These are phyloP conservation scores for Cucurbita ficifolia DNA, from an alignment of 306 rosid genomes.

Conservation along the genomic window DNA sequence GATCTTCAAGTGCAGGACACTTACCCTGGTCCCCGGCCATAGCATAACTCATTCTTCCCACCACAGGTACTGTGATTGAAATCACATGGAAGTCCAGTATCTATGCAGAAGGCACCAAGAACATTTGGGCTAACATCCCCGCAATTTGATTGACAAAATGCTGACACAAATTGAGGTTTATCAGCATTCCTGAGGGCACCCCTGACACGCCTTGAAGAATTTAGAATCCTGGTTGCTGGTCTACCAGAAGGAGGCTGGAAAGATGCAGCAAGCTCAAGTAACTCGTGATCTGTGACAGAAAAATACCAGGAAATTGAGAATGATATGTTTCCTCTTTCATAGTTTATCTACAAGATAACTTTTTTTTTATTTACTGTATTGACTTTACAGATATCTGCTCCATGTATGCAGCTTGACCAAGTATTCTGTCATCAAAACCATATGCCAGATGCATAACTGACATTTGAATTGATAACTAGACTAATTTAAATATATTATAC, in stretches of 20 bases:
- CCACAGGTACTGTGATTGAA: constrained; percentile 94
- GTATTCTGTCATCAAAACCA: not conserved
- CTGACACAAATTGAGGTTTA: constrained; percentile 69
- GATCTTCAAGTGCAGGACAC: constrained; percentile 8
- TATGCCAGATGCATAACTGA: not conserved
- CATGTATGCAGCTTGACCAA: not conserved
- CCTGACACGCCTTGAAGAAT: constrained; percentile 66
- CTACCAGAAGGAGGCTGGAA: constrained; percentile 58
- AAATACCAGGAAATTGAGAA: constrained; percentile 7
- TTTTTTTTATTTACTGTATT: not conserved
- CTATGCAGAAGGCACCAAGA: constrained; percentile 69
- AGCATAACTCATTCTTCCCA: constrained; percentile 76
- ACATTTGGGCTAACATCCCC: constrained; percentile 98
- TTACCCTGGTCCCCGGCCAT: constrained; percentile 92
- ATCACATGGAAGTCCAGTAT: constrained; percentile 84
- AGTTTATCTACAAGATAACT: not conserved
- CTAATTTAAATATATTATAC: not conserved
- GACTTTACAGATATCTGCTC: not conserved
- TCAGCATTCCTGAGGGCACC: constrained; percentile 37
- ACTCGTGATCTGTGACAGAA: constrained; percentile 43
- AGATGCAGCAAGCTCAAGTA: constrained; percentile 65
- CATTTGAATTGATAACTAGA: not conserved
- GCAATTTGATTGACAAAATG: constrained; percentile 84
- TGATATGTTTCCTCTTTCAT: not conserved
- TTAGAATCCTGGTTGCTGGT: constrained; percentile 31